Evolutionary conservation across 2,329 filamentous ascomycete species (phyloP).

Genomic region (Graphium sp.): DNA sequence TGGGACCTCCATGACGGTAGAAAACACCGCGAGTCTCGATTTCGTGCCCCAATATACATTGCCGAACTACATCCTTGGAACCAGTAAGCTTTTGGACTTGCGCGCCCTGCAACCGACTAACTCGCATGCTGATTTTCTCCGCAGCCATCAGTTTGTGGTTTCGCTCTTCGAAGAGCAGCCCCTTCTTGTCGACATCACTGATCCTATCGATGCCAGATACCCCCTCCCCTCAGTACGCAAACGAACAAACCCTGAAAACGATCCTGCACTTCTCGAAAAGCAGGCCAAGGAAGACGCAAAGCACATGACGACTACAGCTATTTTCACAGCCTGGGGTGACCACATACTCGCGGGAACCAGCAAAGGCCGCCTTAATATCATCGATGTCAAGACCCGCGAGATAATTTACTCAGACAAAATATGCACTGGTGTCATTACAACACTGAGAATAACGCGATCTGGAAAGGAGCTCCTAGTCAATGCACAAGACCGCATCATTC

Average conservation of each 20-base stretch:
- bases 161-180: constrained; percentile 91
- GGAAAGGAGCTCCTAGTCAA: constrained; percentile 84
- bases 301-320: constrained; percentile 81
- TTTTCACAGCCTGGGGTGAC: constrained; percentile 72
- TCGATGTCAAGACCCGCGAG: constrained; percentile 63
- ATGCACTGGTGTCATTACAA: constrained; percentile 74
- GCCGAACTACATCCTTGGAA: constrained; percentile 88
- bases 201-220: constrained; percentile 54
- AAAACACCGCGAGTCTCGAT: constrained; percentile 69
- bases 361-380: constrained; percentile 92
- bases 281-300: constrained; percentile 84
- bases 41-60: constrained; percentile 87
- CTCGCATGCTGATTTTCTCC: constrained; percentile 8
- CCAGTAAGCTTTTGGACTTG: constrained; percentile 36
- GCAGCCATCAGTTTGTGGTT: constrained; percentile 71
- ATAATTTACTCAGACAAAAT: constrained; percentile 84
- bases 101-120: not conserved
- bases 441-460: constrained; percentile 64
- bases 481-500: constrained; percentile 84
- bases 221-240: constrained; percentile 69
- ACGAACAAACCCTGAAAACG: constrained; percentile 51
- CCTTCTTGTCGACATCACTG: constrained; percentile 66
- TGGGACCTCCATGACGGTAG: constrained; percentile 70
- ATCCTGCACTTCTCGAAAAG: constrained; percentile 60
- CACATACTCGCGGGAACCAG: constrained; percentile 88